phyloP scores from a whole-genome alignment of 2,329 filamentous ascomycete genomes.

The Diplocarpon rosae region DNA sequence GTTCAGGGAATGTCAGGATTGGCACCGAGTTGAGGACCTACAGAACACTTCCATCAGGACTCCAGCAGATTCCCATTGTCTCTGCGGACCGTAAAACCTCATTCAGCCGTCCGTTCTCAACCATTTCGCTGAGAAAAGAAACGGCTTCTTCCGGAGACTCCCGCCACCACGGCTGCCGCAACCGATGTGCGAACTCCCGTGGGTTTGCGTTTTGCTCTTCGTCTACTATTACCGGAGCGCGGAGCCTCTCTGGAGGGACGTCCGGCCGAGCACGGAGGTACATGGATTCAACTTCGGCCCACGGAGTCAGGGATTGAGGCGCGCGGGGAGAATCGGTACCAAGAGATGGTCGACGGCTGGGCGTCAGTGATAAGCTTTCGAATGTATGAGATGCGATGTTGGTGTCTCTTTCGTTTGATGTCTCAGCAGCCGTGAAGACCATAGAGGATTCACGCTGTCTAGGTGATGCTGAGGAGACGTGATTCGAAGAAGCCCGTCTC shows the following conservation, averaged over 20 bases:
- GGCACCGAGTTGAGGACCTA: constrained; percentile 31
- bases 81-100: constrained; percentile 37
- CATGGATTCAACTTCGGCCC: constrained; percentile 34
- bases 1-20: constrained; percentile 4
- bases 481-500: constrained; percentile 10
- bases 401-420: constrained; percentile 13
- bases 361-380: constrained; percentile 18
- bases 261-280: constrained; percentile 27
- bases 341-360: constrained; percentile 30
- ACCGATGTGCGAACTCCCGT: constrained; percentile 25
- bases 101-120: constrained; percentile 21
- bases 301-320: constrained; percentile 25
- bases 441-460: constrained; percentile 19
- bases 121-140: constrained; percentile 19
- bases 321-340: not conserved
- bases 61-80: constrained; percentile 52
- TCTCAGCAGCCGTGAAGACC: constrained; percentile 20
- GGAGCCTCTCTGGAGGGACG: constrained; percentile 16
- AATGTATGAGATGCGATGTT: constrained; percentile 20
- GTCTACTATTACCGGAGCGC: constrained; percentile 20
- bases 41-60: constrained; percentile 47
- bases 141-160: constrained; percentile 7
- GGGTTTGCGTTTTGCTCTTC: constrained; percentile 15
- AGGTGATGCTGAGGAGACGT: constrained; percentile 15
- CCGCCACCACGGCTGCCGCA: constrained; percentile 22